Conservation (phyloP, 225 moss, liverwort and hornwort genomes). For the Antitrichia curtipendula region DNA sequence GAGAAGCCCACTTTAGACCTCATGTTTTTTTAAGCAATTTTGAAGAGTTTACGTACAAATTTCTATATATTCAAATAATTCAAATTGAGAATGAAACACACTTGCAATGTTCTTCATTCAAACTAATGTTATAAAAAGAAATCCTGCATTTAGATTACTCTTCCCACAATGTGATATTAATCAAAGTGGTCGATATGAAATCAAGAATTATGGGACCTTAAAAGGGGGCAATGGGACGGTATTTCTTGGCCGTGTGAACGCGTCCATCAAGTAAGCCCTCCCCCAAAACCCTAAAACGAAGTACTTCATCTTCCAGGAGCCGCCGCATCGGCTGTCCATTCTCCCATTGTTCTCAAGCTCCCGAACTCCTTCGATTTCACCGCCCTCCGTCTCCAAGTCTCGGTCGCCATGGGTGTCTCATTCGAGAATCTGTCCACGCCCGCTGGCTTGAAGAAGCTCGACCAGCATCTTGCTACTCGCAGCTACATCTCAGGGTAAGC, state of each 20-base stretch:
- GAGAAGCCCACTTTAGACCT: not conserved
- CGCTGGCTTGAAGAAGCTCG: constrained; percentile 52
- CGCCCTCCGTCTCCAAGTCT: not conserved
- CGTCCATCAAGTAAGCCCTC: not conserved
- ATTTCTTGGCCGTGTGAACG: not conserved
- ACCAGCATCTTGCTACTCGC: constrained; percentile 35
- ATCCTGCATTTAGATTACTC: not conserved
- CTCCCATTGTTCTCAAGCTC: not conserved
- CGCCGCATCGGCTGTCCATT: not conserved
- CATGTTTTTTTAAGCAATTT: not conserved
- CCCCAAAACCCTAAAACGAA: not conserved
- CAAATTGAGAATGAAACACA: not conserved
- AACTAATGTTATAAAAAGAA: not conserved
- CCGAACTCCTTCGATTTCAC: not conserved
- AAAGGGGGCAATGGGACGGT: no score
- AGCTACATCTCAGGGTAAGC: constrained; percentile 58
- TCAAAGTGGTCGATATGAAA: not conserved
- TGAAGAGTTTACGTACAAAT: not conserved
- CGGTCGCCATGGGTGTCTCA: not conserved
- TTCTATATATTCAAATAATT: not conserved
- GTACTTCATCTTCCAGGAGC: not conserved
- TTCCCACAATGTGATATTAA: no score
- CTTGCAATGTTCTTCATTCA: not conserved
- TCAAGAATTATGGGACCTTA: not conserved
- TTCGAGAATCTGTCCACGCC: constrained; percentile 41